phyloP scores from a whole-genome alignment of 495 filamentous ascomycete genomes.

The Penicillium canescens region DNA sequence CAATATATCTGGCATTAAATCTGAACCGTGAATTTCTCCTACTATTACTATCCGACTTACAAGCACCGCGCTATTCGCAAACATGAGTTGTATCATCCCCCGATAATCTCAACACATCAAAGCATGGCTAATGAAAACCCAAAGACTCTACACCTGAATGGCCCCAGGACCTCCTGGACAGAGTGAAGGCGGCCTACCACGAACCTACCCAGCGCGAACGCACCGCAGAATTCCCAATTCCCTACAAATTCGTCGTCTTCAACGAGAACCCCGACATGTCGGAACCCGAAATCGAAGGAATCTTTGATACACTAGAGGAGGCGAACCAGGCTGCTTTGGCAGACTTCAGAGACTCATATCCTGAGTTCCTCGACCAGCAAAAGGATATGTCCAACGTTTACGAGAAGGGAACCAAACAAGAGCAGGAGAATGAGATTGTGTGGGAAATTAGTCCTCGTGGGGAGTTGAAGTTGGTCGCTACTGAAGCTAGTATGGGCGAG shows the following conservation, averaged over 20 bases:
- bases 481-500: neutral
- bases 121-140: conserved; percentile 8
- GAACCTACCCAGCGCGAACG: neutral
- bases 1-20: too few species aligned
- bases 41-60: too few species aligned
- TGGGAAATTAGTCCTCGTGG: neutral
- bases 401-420: neutral
- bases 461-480: neutral
- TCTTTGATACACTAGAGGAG: conserved; percentile 1
- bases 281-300: neutral
- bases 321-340: conserved; percentile 3
- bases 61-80: too few species aligned
- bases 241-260: neutral
- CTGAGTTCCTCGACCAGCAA: neutral
- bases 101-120: neutral
- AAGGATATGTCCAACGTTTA: conserved; percentile 1
- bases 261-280: neutral
- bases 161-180: conserved; percentile 9
- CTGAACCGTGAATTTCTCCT: too few species aligned
- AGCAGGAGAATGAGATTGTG: neutral
- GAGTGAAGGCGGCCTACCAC: neutral
- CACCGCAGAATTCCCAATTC: neutral
- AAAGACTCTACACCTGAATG: neutral
- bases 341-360: neutral
- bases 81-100: too few species aligned